Conservation (phyloP, 169 alveolate species). For the Plasmodium falciparum region DNA sequence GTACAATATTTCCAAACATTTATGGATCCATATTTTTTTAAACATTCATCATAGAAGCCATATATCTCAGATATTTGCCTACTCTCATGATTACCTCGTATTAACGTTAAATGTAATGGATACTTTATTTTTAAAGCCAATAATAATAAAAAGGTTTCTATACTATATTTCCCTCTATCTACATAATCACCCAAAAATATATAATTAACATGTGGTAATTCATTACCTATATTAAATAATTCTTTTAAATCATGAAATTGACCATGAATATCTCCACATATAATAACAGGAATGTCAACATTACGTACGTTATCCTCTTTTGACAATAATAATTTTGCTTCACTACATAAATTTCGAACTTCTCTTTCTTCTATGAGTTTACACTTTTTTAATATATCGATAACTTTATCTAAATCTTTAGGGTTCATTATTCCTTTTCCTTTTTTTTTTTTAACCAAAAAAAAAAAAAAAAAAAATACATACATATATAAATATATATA, state of each 20-base stretch:
- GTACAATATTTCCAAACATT: constrained; percentile 98
- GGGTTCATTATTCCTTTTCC: constrained; percentile 35
- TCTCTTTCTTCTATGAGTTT: constrained; percentile 35
- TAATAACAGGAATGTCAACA: constrained; percentile 97
- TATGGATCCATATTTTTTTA: constrained; percentile 98
- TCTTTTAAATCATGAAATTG: constrained; percentile 95
- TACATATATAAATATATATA: too few relatives aligned
- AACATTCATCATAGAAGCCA: constrained; percentile 99
- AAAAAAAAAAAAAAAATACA: too few relatives aligned
- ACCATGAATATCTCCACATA: constrained; percentile 99
- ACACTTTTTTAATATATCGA: constrained; percentile 56
- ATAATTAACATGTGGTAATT: constrained; percentile 91
- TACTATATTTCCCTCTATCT: constrained; percentile 99
- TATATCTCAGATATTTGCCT: constrained; percentile 98
- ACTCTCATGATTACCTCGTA: constrained; percentile 99
- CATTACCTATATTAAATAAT: constrained; percentile 92
- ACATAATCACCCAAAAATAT: constrained; percentile 99
- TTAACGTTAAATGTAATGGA: constrained; percentile 96
- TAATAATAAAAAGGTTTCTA: constrained; percentile 97
- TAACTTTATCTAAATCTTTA: constrained; percentile 21
- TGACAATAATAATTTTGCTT: constrained; percentile 28
- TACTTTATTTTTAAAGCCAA: constrained; percentile 96
- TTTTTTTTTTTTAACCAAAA: too few relatives aligned
- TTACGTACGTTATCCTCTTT: constrained; percentile 36
- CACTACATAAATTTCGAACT: constrained; percentile 32